Conservation (phyloP, 1,139 yeast species). For the Debaryomyces psychrophilus region DNA sequence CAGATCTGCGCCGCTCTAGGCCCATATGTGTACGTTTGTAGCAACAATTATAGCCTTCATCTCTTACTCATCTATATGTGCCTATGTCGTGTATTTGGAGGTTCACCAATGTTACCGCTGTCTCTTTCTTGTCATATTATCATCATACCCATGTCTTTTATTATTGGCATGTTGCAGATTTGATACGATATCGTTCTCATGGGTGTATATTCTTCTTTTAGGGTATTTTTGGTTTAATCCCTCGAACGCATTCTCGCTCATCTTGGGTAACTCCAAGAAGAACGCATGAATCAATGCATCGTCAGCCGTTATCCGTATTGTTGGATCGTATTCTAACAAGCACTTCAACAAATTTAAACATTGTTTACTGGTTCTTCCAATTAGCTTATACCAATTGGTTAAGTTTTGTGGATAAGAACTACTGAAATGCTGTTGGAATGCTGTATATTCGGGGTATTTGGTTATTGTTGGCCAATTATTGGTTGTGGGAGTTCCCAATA, state of each 20-base stretch:
- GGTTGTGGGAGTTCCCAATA: constrained; percentile 82
- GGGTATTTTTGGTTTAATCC: constrained; percentile 68
- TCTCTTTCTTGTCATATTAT: constrained; percentile 30
- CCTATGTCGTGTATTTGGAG: neutral
- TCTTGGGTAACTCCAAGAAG: constrained; percentile 69
- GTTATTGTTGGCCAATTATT: constrained; percentile 77
- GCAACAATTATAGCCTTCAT: too few species aligned
- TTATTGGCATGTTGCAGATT: constrained; percentile 21
- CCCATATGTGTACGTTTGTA: too few species aligned
- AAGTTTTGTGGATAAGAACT: constrained; percentile 69
- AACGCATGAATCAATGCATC: constrained; percentile 73
- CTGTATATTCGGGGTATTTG: constrained; percentile 82
- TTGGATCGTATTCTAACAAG: constrained; percentile 81
- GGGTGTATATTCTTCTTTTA: constrained; percentile 73
- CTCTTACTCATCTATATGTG: neutral
- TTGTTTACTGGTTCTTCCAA: constrained; percentile 70
- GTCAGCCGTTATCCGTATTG: constrained; percentile 64
- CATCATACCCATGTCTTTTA: constrained; percentile 33
- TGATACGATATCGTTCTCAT: constrained; percentile 67
- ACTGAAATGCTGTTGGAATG: constrained; percentile 48
- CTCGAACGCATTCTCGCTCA: constrained; percentile 70
- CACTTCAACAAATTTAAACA: constrained; percentile 68
- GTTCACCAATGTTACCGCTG: constrained; percentile 20
- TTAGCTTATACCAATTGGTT: constrained; percentile 80
- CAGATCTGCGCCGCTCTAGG: too few species aligned